Percentiles rank a stretch among this genome's conserved stretches.
Evolutionary conservation across 2,329 filamentous ascomycete genomes (phyloP).

Genomic region (Botrytis hyacinthi): DNA sequence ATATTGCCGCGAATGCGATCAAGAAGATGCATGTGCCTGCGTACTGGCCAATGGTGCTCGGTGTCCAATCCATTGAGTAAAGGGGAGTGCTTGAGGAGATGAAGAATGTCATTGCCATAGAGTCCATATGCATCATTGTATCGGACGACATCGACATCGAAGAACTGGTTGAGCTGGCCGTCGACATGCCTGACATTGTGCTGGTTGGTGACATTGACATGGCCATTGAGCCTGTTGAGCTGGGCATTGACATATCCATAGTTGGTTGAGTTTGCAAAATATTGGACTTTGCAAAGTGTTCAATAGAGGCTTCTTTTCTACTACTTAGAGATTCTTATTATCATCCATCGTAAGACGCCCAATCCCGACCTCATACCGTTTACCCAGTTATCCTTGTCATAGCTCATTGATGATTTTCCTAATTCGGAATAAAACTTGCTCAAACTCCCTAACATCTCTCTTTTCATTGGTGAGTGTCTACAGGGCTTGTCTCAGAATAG

Average conservation of each 20-base stretch:
- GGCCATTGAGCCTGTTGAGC: background rate
- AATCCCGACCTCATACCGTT: background rate
- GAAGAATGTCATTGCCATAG: background rate
- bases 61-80: background rate
- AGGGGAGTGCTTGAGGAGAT: background rate
- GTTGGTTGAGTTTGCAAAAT: background rate
- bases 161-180: background rate
- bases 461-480: background rate
- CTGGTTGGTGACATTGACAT: background rate
- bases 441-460: background rate
- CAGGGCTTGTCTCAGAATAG: background rate
- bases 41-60: background rate
- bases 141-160: background rate
- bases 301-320: background rate
- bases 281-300: background rate
- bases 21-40: background rate
- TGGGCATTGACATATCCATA: background rate
- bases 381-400: background rate
- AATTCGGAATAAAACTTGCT: background rate
- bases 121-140: background rate
- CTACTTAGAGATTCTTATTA: background rate
- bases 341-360: background rate
- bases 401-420: background rate
- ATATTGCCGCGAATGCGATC: background rate
- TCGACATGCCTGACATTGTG: background rate